A percentile compares a stretch with the other conserved stretches of the same genome.
phyloP scores from a whole-genome alignment of 345 rosid genomes.

The Salix udensis region DNA sequence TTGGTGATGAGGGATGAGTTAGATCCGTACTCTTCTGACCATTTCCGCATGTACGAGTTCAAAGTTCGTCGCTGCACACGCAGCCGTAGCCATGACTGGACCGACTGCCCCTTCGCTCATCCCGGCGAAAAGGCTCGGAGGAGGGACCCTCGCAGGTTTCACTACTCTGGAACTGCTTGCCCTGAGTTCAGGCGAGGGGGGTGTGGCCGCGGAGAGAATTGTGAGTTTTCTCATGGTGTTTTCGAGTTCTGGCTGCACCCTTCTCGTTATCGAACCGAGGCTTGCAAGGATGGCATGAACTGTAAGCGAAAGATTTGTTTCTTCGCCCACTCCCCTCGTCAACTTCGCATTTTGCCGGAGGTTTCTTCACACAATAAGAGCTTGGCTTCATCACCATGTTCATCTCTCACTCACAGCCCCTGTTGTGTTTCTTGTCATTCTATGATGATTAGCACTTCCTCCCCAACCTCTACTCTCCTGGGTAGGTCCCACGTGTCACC shows the following conservation, averaged over 20 bases:
- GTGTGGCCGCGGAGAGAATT: conserved; percentile 21
- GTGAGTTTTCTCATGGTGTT: conserved; percentile 25
- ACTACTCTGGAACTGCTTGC: conserved; percentile 66
- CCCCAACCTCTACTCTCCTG: conserved; percentile 75
- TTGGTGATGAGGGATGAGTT: conserved; percentile 19
- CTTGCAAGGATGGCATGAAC: conserved; percentile 25
- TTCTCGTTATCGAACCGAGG: conserved; percentile 28
- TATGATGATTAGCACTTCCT: conserved; percentile 25
- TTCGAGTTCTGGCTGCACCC: conserved; percentile 30
- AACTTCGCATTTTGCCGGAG: conserved; percentile 19
- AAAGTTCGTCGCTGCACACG: conserved; percentile 85
- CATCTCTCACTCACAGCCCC: conserved; percentile 14
- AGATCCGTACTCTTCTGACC: conserved; percentile 63
- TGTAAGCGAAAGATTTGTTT: conserved; percentile 27
- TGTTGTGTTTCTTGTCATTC: conserved; percentile 56
- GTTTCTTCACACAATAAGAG: neutral
- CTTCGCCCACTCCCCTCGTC: conserved; percentile 23
- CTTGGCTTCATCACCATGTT: neutral
- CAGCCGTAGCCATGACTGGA: conserved; percentile 96
- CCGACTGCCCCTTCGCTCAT: conserved; percentile 89
- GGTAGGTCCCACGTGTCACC: conserved; percentile 57
- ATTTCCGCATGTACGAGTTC: conserved; percentile 90
- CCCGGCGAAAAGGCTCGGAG: conserved; percentile 88
- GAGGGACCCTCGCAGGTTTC: conserved; percentile 63
- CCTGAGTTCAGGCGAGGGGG: conserved; percentile 55